Conservation (phyloP, 2,329 filamentous ascomycete species). For the Diaporthe ilicicola region DNA sequence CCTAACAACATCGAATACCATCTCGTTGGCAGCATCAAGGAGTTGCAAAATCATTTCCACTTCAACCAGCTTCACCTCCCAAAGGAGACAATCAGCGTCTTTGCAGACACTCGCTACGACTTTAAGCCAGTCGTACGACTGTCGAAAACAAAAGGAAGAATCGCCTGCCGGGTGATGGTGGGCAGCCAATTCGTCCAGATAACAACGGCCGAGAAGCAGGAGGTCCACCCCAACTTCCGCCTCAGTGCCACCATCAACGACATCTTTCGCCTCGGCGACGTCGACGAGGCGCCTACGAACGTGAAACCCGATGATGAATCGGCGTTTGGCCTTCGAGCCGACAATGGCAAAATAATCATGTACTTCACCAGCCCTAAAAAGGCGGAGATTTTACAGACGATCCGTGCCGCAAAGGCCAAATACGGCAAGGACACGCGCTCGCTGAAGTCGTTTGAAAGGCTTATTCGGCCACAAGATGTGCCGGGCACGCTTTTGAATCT, state of each 20-base stretch:
- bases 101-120: constrained; percentile 71
- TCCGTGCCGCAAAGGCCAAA: constrained; percentile 70
- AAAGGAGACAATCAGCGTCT: constrained; percentile 74
- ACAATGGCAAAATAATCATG: constrained; percentile 76
- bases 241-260: constrained; percentile 74
- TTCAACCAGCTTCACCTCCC: constrained; percentile 72
- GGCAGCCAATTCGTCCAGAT: constrained; percentile 76
- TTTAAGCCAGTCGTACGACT: constrained; percentile 72
- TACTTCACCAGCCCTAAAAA: constrained; percentile 75
- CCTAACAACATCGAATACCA: constrained; percentile 73
- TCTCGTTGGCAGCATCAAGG: constrained; percentile 70
- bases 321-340: constrained; percentile 72
- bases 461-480: constrained; percentile 75
- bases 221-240: constrained; percentile 69
- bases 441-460: constrained; percentile 69
- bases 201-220: constrained; percentile 74
- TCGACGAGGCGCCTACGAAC: constrained; percentile 72
- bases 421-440: constrained; percentile 69
- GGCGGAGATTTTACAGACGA: constrained; percentile 68
- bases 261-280: constrained; percentile 72
- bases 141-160: constrained; percentile 75
- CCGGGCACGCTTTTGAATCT: constrained; percentile 75
- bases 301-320: constrained; percentile 73
- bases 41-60: constrained; percentile 73
- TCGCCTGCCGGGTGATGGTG: constrained; percentile 74